Evolutionary conservation across 176 grass and related monocot genomes (phyloP).

Genomic region (Alopecurus myosuroides): DNA sequence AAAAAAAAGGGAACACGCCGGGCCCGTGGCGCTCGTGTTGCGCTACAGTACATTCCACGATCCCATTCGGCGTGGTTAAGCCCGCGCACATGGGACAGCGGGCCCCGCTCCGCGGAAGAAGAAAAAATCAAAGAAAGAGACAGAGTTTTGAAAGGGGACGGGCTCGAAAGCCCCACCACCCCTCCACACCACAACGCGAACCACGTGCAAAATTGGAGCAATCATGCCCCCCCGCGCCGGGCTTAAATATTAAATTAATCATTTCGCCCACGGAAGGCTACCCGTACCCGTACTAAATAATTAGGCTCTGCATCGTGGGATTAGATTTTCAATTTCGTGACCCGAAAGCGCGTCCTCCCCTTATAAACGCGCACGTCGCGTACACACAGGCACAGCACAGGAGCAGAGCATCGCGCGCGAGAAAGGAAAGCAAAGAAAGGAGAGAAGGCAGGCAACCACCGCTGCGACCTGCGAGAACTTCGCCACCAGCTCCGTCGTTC

Average conservation of each 20-base stretch:
- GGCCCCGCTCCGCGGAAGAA: not conserved
- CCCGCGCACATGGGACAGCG: conserved; percentile 4
- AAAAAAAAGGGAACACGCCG: too few species aligned
- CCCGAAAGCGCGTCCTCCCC: not conserved
- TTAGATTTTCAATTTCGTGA: not conserved
- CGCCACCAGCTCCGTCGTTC: not conserved
- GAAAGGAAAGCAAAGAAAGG: too few species aligned
- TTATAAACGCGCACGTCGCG: not conserved
- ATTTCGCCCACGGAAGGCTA: too few species aligned
- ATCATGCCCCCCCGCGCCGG: not conserved
- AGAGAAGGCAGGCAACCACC: not conserved
- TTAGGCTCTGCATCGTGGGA: not conserved
- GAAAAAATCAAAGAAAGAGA: not conserved
- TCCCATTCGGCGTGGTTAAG: not conserved
- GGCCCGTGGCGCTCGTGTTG: not conserved
- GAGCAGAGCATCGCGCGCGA: not conserved
- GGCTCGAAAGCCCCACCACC: not conserved
- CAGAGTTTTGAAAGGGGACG: not conserved
- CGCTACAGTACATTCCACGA: not conserved
- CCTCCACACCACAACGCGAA: conserved; percentile 1
- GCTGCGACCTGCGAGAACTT: too few species aligned
- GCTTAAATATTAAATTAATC: not conserved
- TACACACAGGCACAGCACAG: not conserved
- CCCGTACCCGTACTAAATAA: not conserved
- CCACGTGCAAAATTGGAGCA: conserved; percentile 23